Evolutionary conservation across 2,329 filamentous ascomycete species (phyloP), one percentile per base, ranked within the genome.

Genomic region (Xylariaceae sp.): DNA sequence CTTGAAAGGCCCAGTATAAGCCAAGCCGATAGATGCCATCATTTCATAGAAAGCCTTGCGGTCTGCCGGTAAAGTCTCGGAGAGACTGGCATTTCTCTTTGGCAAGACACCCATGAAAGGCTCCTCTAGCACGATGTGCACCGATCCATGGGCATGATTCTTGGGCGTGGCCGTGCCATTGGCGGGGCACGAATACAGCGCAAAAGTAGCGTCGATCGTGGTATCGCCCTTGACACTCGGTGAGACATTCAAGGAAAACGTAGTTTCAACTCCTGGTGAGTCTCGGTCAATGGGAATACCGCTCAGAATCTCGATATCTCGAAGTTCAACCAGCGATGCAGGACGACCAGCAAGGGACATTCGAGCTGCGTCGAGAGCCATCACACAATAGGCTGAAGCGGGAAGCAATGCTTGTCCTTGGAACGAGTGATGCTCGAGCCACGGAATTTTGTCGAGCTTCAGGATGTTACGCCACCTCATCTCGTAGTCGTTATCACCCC

Each of bases 381-480:
- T 80, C 51, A 76, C 60, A 42, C 76, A 74, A 63, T 80, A 81
- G 0, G 74, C 78, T 1, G 79, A 78, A 2, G 75, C 77, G 1
- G 79, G 79, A 7, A 81, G 68, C 13, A 81, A 67, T 3, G 74
- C 71, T 55, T 78, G 74, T 1, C 74, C 74, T 60, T 78, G 76
- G 39, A 80, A 77, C 6, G 65, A 65, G 62, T 80, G 78, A 17
- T 73, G 72, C 37, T 69, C 59, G 1, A 74, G 62, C 78, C 78
- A 80, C 0, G 74, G 71, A 8, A 79, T 53, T 49, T 73, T 72
- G 3, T 73, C 70, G 1, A 67, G 52, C 35, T 71, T 72, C n/a
- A 79, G 58, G 8, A 77, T 64, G 51, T 77, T 77, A 11, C 76
- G 71, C 76, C 76, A 78, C 17, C 73, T 69, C 35, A 76, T 66